Conservation (phyloP, 2,329 filamentous ascomycete genomes). For the Calonectria naviculata region DNA sequence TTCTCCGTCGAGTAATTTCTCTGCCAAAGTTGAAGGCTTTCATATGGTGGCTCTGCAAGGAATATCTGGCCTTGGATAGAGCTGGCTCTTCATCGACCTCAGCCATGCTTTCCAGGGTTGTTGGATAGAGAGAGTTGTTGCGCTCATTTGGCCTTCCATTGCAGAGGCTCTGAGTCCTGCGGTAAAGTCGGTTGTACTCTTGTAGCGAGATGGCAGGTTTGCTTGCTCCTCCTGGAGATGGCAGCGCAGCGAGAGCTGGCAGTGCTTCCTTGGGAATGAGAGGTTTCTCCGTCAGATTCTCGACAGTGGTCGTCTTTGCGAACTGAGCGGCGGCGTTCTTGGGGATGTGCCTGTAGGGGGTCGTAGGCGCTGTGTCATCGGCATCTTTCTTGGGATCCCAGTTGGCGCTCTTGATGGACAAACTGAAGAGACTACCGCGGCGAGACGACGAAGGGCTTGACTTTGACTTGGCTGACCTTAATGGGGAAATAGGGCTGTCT, state of each 20-base stretch:
- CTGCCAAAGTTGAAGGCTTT: conserved; percentile 8
- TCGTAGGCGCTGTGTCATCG: conserved; percentile 23
- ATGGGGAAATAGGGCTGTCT: conserved; percentile 41
- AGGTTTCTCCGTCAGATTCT: conserved; percentile 44
- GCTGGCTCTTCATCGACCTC: conserved; percentile 43
- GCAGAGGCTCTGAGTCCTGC: conserved; percentile 50
- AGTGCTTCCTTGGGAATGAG: conserved; percentile 57
- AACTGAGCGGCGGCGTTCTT: conserved; percentile 67
- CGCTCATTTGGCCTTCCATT: conserved; percentile 46
- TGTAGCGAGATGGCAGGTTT: conserved; percentile 45
- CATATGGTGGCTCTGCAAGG: conserved; percentile 41
- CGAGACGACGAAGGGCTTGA: conserved; percentile 24
- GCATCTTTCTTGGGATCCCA: conserved; percentile 33
- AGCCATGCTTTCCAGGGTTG: conserved; percentile 49
- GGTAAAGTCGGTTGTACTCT: conserved; percentile 49
- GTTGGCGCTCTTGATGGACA: conserved; percentile 40
- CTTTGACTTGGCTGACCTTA: conserved; percentile 12
- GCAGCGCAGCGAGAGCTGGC: conserved; percentile 24
- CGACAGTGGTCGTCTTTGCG: conserved; percentile 61
- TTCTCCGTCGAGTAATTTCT: conserved; percentile 47
- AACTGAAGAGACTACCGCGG: conserved; percentile 35
- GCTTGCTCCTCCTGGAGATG: conserved; percentile 11
- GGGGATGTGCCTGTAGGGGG: conserved; percentile 62
- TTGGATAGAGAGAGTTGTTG: conserved; percentile 51
- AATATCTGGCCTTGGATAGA: conserved; percentile 40